Base-by-base conservation (phyloP, 139 green algal genomes). In the Yamagishiella unicocca region DNA sequence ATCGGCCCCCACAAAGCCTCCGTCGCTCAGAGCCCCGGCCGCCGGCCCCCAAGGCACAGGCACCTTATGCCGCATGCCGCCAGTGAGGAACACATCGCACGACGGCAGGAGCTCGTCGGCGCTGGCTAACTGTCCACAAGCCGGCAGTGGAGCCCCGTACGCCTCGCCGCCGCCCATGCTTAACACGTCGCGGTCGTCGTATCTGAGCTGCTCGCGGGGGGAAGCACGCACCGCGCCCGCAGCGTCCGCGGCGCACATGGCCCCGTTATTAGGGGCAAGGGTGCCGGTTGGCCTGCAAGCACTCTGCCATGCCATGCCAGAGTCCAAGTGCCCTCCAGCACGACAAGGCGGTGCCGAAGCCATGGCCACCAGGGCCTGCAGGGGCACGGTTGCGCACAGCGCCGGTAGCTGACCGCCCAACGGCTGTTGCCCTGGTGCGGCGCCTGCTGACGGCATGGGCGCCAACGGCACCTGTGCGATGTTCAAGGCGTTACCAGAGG, bases 241-340 rank as follows among this genome's bases (percentile, higher is more conserved):
- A 8, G 27, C 71, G 4, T 14, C n/a, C 10, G 29, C 67, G 37
- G 50, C 50, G 14, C 29, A 19, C 3, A n/a, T n/a, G 62, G n/a
- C 62, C 8, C 29, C 29, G 7, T 5, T 19, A 8, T n/a, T n/a
- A 9, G 62, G 29, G 14, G 25, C 67, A 46, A 17, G 33, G 19
- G 67, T 14, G 3, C 33, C 33, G 31, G n/a, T 54, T 64, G 21
- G 67, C 8, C 42, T 67, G 31, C 43, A 86, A 31, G 31, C 53
- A 9, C 80, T 86, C 80, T 31, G 77, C n/a, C 40, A 86, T 42
- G 42, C 77, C 80, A 43, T 86, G 80, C 61, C n/a, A n/a, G n/a
- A n/a, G n/a, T n/a, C n/a, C n/a, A n/a, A n/a, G n/a, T n/a, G n/a
- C n/a, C n/a, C n/a, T n/a, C n/a, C n/a, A n/a, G n/a, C n/a, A n/a